phyloP scores from a whole-genome alignment of 768 basidiomycete species.

The Pulveroboletus sp. region DNA sequence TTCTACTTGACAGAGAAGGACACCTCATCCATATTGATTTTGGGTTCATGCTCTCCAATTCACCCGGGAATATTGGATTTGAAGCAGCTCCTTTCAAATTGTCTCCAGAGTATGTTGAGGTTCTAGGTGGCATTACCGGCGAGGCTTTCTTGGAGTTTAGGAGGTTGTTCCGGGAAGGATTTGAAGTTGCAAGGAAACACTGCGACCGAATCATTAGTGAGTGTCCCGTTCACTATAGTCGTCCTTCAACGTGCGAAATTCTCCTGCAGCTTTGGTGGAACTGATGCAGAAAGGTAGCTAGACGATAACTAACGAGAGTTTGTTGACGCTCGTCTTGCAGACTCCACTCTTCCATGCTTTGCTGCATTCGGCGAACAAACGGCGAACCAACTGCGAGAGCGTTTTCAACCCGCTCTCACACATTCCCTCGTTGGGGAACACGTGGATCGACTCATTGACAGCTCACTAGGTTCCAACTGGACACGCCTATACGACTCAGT shows the following conservation, averaged over 20 bases:
- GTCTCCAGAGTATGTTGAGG: conserved; percentile 91
- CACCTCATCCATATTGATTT: conserved; percentile 98
- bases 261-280: conserved; percentile 72
- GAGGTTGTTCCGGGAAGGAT: conserved; percentile 84
- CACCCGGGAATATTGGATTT: conserved; percentile 96
- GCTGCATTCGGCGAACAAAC: conserved; percentile 88
- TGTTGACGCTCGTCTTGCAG: conserved; percentile 34
- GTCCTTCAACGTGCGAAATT: conserved; percentile 2
- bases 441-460: conserved; percentile 86
- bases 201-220: conserved; percentile 92
- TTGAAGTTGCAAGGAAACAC: conserved; percentile 90
- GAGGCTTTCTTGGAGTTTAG: conserved; percentile 80
- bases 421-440: conserved; percentile 81
- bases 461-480: conserved; percentile 89
- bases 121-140: conserved; percentile 81
- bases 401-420: conserved; percentile 89
- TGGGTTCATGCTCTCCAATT: conserved; percentile 96
- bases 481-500: conserved; percentile 95
- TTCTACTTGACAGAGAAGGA: conserved; percentile 91
- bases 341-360: conserved; percentile 90
- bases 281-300: conserved; percentile 89
- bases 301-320: conserved; percentile 10
- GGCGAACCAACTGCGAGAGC: conserved; percentile 79
- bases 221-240: conserved; percentile 20
- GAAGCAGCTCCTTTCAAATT: conserved; percentile 99